These are phyloP conservation scores for Fagus crenata DNA, from an alignment of 306 rosid genomes.

Conservation along the genomic window DNA sequence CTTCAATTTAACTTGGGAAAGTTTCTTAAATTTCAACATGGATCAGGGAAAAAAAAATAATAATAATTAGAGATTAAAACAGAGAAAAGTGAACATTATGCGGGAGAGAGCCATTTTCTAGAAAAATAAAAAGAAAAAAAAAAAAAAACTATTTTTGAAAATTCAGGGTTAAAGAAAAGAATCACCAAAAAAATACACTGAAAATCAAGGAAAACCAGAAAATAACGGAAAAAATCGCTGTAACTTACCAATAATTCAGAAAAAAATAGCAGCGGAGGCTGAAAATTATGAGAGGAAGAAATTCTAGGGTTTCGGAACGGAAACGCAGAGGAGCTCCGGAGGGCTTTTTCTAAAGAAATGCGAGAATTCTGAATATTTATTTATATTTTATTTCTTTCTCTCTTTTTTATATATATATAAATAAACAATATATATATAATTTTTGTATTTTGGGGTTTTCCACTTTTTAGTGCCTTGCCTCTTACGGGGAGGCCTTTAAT, in stretches of 20 bases:
- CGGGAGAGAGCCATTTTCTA: not conserved
- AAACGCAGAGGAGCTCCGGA: constrained; percentile 27
- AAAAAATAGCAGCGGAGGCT: constrained; percentile 33
- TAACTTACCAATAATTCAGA: constrained; percentile 45
- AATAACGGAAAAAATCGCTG: constrained; percentile 21
- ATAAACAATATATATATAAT: not conserved
- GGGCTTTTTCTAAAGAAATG: constrained; percentile 31
- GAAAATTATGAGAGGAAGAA: constrained; percentile 30
- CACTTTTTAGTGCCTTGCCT: constrained; percentile 26
- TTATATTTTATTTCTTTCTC: constrained; percentile 17
- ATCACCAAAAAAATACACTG: not conserved
- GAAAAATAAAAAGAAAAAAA: not conserved
- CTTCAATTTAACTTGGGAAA: not conserved
- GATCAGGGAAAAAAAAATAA: constrained; percentile 4
- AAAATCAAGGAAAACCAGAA: constrained; percentile 26
- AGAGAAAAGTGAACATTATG: constrained; percentile 24
- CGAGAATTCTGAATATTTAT: constrained; percentile 32
- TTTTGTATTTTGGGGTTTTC: constrained; percentile 4
- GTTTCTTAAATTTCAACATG: not conserved
- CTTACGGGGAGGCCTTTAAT: constrained; percentile 2
- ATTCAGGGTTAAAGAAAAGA: constrained; percentile 24
- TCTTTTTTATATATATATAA: not conserved
- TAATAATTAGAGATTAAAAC: constrained; percentile 2
- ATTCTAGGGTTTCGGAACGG: constrained; percentile 42
- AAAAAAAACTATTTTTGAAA: constrained; percentile 9